Base-by-base conservation (phyloP, 805 yeast species). In the Metschnikowia proteae region DNA sequence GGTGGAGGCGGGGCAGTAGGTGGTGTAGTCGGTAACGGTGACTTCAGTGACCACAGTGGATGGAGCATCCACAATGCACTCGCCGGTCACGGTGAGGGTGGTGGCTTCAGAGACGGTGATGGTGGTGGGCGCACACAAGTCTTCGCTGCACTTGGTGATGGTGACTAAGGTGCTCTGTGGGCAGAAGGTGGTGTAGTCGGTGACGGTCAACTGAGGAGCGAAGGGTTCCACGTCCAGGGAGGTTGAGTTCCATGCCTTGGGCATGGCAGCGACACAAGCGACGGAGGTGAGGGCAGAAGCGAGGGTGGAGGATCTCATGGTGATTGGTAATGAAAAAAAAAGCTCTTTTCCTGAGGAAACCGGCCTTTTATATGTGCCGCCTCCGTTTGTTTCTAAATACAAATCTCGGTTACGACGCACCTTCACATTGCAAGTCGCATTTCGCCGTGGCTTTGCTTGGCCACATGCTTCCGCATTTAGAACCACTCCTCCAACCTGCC, bases 131-230 rank as follows among this genome's bases (percentile, higher is more conserved):
- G 52, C 55, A 59, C 71, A 68, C 40, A 52, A 48, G 46, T 61
- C 47, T 41, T 61, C 56, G 30, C 46, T 43, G 55, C 72, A 66
- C 38, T 64, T 64, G 49, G 69, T 70, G 47, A 70, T 49, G 46
- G 68, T 64, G 41, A 70, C 42, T 33, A 64, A 61, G 38, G 75
- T 70, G 34, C 65, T 47, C 38, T 53, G 54, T 50, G 75, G 73
- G 55, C 73, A 70, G 66, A 61, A 67, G 51, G 74, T 70, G 56
- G 63, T 58, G 62, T 56, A 68, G 51, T 59, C 70, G 49, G 73
- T 70, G 50, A 62, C 63, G 27, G 70, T 65, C 38, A 68, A 35
- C 46, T 73, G 64, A 45, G 59, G 17, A 17, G 17, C 17, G 17
- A 40, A 51, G 60, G 27, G 66, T 55, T 49, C 65, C 67, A 41